phyloP scores from a whole-genome alignment of 176 grass and related monocot genomes.

The Chloris gayana region DNA sequence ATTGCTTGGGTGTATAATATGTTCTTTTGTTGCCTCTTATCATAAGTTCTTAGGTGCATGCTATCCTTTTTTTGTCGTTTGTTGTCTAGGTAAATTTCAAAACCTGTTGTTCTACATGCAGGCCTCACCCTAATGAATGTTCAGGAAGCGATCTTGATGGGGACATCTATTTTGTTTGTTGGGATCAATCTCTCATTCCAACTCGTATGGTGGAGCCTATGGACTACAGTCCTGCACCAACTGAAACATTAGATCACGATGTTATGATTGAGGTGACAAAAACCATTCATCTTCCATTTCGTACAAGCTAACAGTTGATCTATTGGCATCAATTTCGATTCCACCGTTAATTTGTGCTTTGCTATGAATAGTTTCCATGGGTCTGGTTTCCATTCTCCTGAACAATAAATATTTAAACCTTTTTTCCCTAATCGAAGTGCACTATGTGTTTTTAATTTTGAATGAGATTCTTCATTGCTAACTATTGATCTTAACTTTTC shows the following conservation, averaged over 20 bases:
- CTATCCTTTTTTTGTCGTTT: slow-evolving; percentile 31
- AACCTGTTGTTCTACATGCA: slow-evolving; percentile 40
- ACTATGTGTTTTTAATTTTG: neutral
- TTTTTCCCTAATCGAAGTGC: too few species aligned
- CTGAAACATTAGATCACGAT: slow-evolving; percentile 79
- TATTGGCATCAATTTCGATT: slow-evolving; percentile 27
- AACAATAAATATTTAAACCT: neutral
- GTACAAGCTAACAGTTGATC: neutral
- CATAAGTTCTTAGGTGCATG: slow-evolving; percentile 3
- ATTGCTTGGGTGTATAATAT: slow-evolving; percentile 7
- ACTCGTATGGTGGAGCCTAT: slow-evolving; percentile 52
- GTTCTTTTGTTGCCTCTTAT: slow-evolving; percentile 35
- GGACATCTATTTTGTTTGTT: slow-evolving; percentile 91
- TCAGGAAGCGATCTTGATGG: slow-evolving; percentile 98
- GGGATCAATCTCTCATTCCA: slow-evolving; percentile 77
- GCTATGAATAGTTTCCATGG: slow-evolving; percentile 3
- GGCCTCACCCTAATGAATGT: slow-evolving; percentile 93
- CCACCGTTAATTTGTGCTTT: neutral
- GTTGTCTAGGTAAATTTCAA: slow-evolving; percentile 1
- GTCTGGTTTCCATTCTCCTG: neutral
- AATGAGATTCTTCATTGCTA: neutral
- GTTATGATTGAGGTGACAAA: slow-evolving; percentile 69
- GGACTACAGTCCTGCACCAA: slow-evolving; percentile 76
- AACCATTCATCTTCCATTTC: slow-evolving; percentile 7
- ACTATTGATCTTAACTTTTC: neutral